Evolutionary conservation across 2,329 filamentous ascomycete genomes (phyloP).

Genomic region (Verticillium albo-atrum): DNA sequence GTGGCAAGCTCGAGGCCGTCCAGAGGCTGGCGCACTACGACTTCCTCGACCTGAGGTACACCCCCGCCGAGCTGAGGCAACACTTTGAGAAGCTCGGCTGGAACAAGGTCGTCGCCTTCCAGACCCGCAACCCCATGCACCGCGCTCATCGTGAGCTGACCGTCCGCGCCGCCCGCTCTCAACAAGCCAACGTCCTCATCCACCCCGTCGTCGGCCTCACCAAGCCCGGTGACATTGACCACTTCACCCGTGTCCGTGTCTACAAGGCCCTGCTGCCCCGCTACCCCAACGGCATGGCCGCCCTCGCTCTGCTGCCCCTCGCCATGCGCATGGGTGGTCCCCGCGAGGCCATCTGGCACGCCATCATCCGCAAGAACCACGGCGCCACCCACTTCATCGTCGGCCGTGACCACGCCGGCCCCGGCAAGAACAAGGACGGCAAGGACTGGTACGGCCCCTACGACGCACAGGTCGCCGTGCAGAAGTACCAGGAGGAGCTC

Average conservation of each 20-base stretch:
- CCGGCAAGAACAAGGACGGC: slow-evolving; percentile 96
- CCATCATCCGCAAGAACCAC: slow-evolving; percentile 99
- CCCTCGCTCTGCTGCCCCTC: slow-evolving; percentile 87
- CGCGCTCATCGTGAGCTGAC: slow-evolving; percentile 96
- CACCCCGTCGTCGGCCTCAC: slow-evolving; percentile 97
- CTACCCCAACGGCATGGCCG: slow-evolving; percentile 99
- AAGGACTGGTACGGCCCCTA: slow-evolving; percentile 98
- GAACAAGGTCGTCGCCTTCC: slow-evolving; percentile 96
- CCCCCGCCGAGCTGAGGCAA: slow-evolving; percentile 86
- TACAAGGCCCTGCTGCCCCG: slow-evolving; percentile 95
- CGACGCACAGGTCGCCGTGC: slow-evolving; percentile 91
- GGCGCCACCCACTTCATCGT: slow-evolving; percentile 99
- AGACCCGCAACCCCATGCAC: slow-evolving; percentile 99
- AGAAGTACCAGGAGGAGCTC: slow-evolving; percentile 94
- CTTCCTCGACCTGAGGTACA: slow-evolving; percentile 95
- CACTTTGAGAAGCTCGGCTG: slow-evolving; percentile 99
- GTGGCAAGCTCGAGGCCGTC: slow-evolving; percentile 92
- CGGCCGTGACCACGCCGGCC: slow-evolving; percentile 94
- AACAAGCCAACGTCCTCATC: slow-evolving; percentile 98
- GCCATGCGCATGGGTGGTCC: slow-evolving; percentile 99
- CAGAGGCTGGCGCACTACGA: slow-evolving; percentile 98
- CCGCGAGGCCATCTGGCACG: slow-evolving; percentile 98
- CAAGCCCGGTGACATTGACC: slow-evolving; percentile 98
- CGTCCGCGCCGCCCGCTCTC: slow-evolving; percentile 89
- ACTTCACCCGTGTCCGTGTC: slow-evolving; percentile 98